These are phyloP conservation scores for Fusarium cyanostomum DNA, from an alignment of 2,329 filamentous ascomycete genomes.

Conservation along the genomic window DNA sequence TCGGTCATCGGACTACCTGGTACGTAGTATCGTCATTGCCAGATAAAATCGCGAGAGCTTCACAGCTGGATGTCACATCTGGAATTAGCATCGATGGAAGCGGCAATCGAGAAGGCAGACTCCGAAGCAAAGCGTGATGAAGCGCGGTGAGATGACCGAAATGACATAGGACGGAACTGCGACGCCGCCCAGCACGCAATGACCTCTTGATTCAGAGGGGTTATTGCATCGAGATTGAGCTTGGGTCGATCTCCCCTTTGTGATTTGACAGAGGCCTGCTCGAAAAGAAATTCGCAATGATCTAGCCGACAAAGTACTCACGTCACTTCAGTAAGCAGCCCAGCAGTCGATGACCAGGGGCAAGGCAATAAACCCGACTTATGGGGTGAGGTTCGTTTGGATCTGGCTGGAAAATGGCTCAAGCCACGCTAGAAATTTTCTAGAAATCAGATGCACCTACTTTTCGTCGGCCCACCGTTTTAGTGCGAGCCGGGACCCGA, in stretches of 20 bases:
- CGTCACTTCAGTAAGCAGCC: slow-evolving; percentile 7
- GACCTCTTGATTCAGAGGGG: background rate
- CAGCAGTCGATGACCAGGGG: background rate
- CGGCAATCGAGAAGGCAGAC: background rate
- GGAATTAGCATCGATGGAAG: background rate
- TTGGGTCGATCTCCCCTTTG: background rate
- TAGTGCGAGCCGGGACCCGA: slow-evolving; percentile 8
- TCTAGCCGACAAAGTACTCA: slow-evolving; percentile 7
- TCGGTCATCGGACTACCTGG: slow-evolving; percentile 4
- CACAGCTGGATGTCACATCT: background rate
- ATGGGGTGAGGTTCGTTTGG: slow-evolving; percentile 37
- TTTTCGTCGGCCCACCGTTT: background rate
- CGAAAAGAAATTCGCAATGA: background rate
- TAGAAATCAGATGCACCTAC: slow-evolving; percentile 33
- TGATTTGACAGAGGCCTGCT: background rate
- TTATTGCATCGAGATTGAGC: background rate
- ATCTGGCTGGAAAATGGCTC: slow-evolving; percentile 20
- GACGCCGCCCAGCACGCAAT: background rate
- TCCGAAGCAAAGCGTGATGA: slow-evolving; percentile 4
- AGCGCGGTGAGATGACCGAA: slow-evolving; percentile 8
- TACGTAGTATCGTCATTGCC: slow-evolving; percentile 1
- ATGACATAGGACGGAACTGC: background rate
- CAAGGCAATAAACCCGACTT: background rate
- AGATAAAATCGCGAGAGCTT: slow-evolving; percentile 6
- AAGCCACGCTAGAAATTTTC: slow-evolving; percentile 43